Conservation (phyloP, 192 early-diverging fungal genomes). For the Allomyces macrogynus region DNA sequence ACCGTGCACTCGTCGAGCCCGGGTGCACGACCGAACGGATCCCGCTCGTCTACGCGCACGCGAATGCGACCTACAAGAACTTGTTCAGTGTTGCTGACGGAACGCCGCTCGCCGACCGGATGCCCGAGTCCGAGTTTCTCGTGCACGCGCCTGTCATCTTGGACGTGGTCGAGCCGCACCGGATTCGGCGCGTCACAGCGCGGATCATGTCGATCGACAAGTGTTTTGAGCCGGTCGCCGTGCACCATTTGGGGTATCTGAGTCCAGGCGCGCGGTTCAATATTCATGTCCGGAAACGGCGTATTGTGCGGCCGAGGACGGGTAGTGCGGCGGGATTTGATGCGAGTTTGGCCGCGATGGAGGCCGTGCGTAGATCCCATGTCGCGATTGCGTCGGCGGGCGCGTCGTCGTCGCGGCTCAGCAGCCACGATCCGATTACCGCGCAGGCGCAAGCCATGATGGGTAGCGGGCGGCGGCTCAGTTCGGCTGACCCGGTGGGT, state of each 20-base stretch:
- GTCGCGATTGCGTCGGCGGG: too few species aligned
- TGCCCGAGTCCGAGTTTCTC: constrained; percentile 20
- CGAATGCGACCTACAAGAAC: neutral
- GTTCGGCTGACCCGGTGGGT: too few species aligned
- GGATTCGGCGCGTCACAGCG: constrained; percentile 18
- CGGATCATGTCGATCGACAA: constrained; percentile 25
- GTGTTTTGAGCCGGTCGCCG: constrained; percentile 25
- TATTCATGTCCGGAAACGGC: constrained; percentile 20
- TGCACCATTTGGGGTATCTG: constrained; percentile 11
- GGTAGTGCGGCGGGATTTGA: too few species aligned
- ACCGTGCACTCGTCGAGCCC: too few species aligned
- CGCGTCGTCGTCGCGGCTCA: too few species aligned
- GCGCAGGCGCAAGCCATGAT: too few species aligned
- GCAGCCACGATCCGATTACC: too few species aligned
- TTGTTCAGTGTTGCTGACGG: neutral
- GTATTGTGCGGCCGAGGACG: neutral
- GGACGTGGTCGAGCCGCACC: constrained; percentile 29
- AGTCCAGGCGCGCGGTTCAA: constrained; percentile 26
- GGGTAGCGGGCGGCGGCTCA: too few species aligned
- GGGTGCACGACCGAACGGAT: too few species aligned
- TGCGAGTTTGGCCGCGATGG: too few species aligned
- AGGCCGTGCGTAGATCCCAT: too few species aligned
- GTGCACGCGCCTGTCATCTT: constrained; percentile 29
- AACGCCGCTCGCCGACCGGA: neutral
- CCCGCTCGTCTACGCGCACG: too few species aligned